These are phyloP conservation scores for Fusarium piperis DNA, from an alignment of 2,329 filamentous ascomycete species.

Conservation along the genomic window DNA sequence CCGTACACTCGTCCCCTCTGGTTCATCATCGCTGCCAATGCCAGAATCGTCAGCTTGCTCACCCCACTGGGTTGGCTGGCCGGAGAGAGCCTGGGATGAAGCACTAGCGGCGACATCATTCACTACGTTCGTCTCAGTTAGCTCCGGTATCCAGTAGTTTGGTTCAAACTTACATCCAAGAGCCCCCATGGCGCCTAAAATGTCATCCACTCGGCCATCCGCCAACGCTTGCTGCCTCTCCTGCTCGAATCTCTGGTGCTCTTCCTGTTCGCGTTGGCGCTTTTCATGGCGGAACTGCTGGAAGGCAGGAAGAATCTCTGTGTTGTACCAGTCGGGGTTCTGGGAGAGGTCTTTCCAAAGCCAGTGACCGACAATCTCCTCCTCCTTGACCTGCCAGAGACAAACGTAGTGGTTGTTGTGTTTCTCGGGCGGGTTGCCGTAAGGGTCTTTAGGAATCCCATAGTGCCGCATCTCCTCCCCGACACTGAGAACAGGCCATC, in stretches of 20 bases:
- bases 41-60: not conserved
- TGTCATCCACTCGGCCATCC: not conserved
- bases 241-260: not conserved
- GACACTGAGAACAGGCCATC: not conserved
- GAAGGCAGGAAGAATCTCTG: not conserved
- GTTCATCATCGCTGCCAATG: not conserved
- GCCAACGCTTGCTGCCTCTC: not conserved
- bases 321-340: not conserved
- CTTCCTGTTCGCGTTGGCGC: not conserved
- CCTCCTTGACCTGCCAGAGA: not conserved
- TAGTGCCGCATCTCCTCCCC: not conserved
- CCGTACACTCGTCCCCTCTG: not conserved
- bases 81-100: not conserved
- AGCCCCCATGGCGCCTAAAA: not conserved
- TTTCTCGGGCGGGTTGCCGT: not conserved
- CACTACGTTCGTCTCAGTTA: not conserved
- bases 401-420: not conserved
- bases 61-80: not conserved
- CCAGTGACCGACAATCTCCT: not conserved
- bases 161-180: not conserved
- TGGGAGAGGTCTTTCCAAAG: not conserved
- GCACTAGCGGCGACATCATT: not conserved
- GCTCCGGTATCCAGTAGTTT: not conserved
- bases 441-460: not conserved
- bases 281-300: not conserved